Percentiles rank a stretch among this genome's conserved stretches.
phyloP scores from a whole-genome alignment of 2,329 filamentous ascomycete genomes.

The Fusarium sp. region DNA sequence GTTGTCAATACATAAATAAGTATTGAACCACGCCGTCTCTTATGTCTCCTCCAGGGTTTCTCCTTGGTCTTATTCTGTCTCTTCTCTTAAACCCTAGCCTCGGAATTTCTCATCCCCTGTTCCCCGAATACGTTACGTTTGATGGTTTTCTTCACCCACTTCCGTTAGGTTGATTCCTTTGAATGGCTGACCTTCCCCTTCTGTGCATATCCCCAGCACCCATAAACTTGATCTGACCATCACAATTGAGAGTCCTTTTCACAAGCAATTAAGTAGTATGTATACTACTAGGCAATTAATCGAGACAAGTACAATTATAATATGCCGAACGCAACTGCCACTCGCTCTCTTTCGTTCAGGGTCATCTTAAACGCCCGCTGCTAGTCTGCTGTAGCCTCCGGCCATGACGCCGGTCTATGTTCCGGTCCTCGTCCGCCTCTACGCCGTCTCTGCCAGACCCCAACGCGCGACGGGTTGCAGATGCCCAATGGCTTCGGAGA shows the following conservation, averaged over 20 bases:
- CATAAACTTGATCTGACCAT: neutral
- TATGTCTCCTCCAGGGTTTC: neutral
- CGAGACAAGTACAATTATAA: neutral
- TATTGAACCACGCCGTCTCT: constrained; percentile 1
- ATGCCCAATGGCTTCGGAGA: neutral
- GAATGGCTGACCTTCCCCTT: constrained; percentile 32
- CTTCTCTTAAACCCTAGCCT: constrained; percentile 17
- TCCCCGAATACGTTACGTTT: constrained; percentile 23
- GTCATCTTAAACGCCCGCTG: constrained; percentile 10
- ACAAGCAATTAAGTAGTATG: neutral
- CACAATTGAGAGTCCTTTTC: neutral
- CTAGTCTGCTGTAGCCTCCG: neutral
- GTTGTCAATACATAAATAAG: neutral
- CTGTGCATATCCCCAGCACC: constrained; percentile 26
- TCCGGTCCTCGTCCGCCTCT: constrained; percentile 19
- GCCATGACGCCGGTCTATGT: constrained; percentile 12
- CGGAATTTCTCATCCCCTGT: constrained; percentile 30
- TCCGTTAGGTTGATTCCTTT: constrained; percentile 16
- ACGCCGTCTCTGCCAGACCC: constrained; percentile 14
- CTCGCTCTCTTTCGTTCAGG: constrained; percentile 7
- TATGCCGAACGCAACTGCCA: neutral
- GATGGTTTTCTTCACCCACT: constrained; percentile 7
- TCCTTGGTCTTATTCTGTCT: neutral
- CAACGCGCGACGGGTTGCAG: neutral
- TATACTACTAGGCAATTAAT: neutral